These are phyloP conservation scores for Ogataea zsoltii DNA, from an alignment of 805 yeast genomes.

Conservation along the genomic window DNA sequence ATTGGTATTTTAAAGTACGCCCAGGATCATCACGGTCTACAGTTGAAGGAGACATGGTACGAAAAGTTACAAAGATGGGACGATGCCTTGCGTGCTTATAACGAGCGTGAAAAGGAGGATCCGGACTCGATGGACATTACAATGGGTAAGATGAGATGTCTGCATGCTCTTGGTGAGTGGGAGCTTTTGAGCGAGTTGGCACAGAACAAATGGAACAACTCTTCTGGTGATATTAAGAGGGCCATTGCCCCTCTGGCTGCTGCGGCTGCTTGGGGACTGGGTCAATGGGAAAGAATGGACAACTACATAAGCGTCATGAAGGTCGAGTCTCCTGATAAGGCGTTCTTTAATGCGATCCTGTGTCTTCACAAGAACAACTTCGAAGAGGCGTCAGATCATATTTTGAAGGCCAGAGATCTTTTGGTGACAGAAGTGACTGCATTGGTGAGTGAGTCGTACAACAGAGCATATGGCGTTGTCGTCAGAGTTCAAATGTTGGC, in stretches of 20 bases:
- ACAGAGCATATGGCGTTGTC: conserved; percentile 94
- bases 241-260: conserved; percentile 97
- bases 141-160: conserved; percentile 97
- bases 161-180: conserved; percentile 99
- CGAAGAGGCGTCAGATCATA: conserved; percentile 75
- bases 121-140: conserved; percentile 82
- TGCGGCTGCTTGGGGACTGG: conserved; percentile 98
- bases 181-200: conserved; percentile 86
- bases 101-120: conserved; percentile 65
- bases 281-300: conserved; percentile 96
- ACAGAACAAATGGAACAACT: conserved; percentile 76
- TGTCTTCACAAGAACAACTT: conserved; percentile 85
- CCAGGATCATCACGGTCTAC: conserved; percentile 84
- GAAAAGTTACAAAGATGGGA: conserved; percentile 98
- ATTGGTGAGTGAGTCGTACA: conserved; percentile 90
- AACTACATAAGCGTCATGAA: conserved; percentile 88
- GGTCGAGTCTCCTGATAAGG: conserved; percentile 88
- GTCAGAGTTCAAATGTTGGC: conserved; percentile 97
- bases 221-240: conserved; percentile 72
- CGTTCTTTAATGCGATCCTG: conserved; percentile 90
- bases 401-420: conserved; percentile 81
- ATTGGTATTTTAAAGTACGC: conserved; percentile 95
- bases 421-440: conserved; percentile 93
- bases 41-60: conserved; percentile 95
- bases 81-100: conserved; percentile 90